Conservation (phyloP, 2,329 filamentous ascomycete species). For the Hymenoscyphus infarciens region DNA sequence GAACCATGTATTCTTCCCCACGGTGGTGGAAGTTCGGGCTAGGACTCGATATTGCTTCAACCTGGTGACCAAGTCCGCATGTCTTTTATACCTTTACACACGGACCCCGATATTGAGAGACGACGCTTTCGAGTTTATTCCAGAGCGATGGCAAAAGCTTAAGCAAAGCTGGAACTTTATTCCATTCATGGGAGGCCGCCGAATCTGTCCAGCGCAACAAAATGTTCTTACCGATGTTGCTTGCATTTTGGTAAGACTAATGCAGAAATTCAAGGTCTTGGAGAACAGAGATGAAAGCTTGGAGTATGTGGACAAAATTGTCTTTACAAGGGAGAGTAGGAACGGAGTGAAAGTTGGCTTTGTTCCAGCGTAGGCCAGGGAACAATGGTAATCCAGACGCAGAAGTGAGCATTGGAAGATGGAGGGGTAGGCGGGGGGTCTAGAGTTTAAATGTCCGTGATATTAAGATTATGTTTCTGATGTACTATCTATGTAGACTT, state of each 20-base stretch:
- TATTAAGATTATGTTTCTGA: no score
- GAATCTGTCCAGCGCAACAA: conserved; percentile 10
- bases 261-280: not conserved
- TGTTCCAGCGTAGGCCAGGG: no score
- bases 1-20: conserved; percentile 7
- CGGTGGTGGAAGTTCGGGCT: conserved; percentile 6
- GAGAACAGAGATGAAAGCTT: conserved; percentile 6
- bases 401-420: no score
- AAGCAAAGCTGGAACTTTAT: conserved; percentile 12
- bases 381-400: no score
- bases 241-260: conserved; percentile 6
- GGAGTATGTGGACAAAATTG: conserved; percentile 10
- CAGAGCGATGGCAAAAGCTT: conserved; percentile 2
- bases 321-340: conserved; percentile 8
- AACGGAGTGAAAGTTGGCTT: conserved; percentile 9
- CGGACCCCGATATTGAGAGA: conserved; percentile 6
- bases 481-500: no score
- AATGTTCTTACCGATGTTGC: conserved; percentile 10
- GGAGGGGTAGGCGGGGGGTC: no score
- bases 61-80: conserved; percentile 9
- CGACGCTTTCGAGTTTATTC: conserved; percentile 1
- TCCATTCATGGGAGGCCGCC: conserved; percentile 8
- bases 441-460: no score
- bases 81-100: conserved; percentile 2
- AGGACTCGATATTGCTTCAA: conserved; percentile 3